These are phyloP conservation scores for Ramaria sp. DNA, from an alignment of 768 basidiomycete genomes.

Conservation along the genomic window DNA sequence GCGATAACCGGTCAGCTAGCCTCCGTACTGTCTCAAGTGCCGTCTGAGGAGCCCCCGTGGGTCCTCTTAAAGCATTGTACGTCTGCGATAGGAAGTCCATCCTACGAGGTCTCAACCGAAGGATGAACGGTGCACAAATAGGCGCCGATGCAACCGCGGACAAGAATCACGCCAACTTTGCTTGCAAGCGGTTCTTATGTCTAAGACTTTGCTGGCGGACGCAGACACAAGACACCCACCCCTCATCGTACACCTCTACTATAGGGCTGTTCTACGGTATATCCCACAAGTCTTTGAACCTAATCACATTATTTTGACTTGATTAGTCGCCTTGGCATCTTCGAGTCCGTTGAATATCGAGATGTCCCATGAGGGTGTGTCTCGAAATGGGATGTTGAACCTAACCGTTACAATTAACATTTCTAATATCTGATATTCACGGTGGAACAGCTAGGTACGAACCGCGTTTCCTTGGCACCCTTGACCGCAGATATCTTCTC, in stretches of 20 bases:
- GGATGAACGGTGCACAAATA: not conserved
- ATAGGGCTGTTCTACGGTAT: too few relatives aligned
- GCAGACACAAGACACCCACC: too few relatives aligned
- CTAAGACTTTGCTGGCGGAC: too few relatives aligned
- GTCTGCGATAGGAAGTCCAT: conserved; percentile 86
- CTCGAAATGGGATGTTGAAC: conserved; percentile 57
- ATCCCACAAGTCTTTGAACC: too few relatives aligned
- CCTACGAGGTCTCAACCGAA: not conserved
- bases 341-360: conserved; percentile 55
- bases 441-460: conserved; percentile 1
- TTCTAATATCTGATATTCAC: not conserved
- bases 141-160: not conserved
- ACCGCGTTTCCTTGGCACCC: conserved; percentile 30
- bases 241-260: too few relatives aligned
- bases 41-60: conserved; percentile 74
- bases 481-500: conserved; percentile 39
- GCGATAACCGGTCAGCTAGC: conserved; percentile 82
- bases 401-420: conserved; percentile 17
- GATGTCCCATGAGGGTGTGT: conserved; percentile 57
- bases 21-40: conserved; percentile 77
- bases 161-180: not conserved
- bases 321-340: conserved; percentile 33
- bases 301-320: conserved; percentile 11
- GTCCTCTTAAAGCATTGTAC: conserved; percentile 76
- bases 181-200: too few relatives aligned